Conservation (phyloP, 495 filamentous ascomycete genomes). For the Xylaria acuta region DNA sequence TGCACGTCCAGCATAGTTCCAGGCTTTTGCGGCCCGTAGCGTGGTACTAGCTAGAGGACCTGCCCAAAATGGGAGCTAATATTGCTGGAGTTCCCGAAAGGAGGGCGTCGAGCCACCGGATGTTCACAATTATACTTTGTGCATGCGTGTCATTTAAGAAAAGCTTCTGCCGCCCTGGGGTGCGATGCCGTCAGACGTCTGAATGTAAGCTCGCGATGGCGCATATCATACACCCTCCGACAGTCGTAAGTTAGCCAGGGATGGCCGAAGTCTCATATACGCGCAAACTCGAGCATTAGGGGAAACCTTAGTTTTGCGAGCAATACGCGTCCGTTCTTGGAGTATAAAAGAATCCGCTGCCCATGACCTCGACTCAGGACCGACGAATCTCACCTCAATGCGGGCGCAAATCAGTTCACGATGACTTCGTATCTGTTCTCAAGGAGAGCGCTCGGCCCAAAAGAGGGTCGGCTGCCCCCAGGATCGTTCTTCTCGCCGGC, state of each 20-base stretch:
- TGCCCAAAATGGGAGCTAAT: conserved; percentile 10
- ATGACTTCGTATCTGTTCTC: neutral
- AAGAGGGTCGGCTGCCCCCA: conserved; percentile 24
- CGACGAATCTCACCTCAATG: neutral
- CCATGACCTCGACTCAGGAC: neutral
- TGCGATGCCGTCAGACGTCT: neutral
- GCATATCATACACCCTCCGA: neutral
- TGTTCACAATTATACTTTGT: neutral
- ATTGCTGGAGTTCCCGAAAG: neutral
- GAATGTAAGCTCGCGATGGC: neutral
- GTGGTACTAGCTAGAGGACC: neutral
- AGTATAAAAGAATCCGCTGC: neutral
- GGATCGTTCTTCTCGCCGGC: conserved; percentile 16
- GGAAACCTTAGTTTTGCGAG: conserved; percentile 5
- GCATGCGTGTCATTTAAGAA: neutral
- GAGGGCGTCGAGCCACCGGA: neutral
- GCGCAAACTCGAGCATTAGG: neutral
- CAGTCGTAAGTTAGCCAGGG: neutral
- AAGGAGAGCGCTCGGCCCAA: conserved; percentile 12
- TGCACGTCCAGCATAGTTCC: neutral
- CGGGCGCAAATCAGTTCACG: conserved; percentile 2
- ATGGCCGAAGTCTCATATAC: neutral
- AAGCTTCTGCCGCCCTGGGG: neutral
- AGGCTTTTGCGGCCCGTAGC: neutral
- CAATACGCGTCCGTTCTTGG: neutral